Evolutionary conservation across 192 early-diverging fungal species (phyloP).

Genomic region (Coemansia sp.): DNA sequence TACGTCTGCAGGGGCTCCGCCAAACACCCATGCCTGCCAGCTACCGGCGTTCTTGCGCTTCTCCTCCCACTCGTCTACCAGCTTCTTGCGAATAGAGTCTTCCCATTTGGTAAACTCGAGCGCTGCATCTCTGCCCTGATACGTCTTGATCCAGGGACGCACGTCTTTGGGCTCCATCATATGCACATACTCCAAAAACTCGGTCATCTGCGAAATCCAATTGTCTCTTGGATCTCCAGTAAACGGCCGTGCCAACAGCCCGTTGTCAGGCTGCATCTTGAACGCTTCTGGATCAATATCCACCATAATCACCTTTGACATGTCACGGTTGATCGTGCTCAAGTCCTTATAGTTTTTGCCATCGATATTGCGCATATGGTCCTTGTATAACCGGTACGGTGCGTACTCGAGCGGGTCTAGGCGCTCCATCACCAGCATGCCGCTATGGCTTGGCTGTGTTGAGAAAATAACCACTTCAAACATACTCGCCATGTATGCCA

Average conservation of each 20-base stretch:
- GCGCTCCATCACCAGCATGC: constrained; percentile 78
- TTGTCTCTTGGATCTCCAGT: constrained; percentile 75
- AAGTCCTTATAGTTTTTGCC: constrained; percentile 87
- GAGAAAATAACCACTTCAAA: constrained; percentile 98
- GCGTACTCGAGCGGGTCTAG: constrained; percentile 87
- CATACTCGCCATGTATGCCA: constrained; percentile 84
- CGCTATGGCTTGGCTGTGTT: constrained; percentile 77
- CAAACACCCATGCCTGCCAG: constrained; percentile 56
- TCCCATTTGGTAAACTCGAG: constrained; percentile 69
- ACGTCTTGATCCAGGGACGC: constrained; percentile 67
- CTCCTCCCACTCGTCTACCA: constrained; percentile 66
- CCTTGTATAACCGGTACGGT: constrained; percentile 87
- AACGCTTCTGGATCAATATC: constrained; percentile 85
- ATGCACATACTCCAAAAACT: constrained; percentile 79
- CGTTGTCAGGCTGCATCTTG: constrained; percentile 90
- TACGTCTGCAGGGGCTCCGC: constrained; percentile 38
- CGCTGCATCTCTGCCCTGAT: constrained; percentile 67
- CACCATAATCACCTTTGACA: constrained; percentile 88
- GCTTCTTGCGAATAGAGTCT: constrained; percentile 61
- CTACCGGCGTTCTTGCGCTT: constrained; percentile 59
- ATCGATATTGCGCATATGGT: constrained; percentile 83
- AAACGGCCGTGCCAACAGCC: constrained; percentile 81
- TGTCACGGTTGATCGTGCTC: constrained; percentile 89
- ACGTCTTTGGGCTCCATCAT: constrained; percentile 75
- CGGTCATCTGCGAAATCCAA: constrained; percentile 79